phyloP scores from a whole-genome alignment of 768 basidiomycete genomes.

The Russula earlei region DNA sequence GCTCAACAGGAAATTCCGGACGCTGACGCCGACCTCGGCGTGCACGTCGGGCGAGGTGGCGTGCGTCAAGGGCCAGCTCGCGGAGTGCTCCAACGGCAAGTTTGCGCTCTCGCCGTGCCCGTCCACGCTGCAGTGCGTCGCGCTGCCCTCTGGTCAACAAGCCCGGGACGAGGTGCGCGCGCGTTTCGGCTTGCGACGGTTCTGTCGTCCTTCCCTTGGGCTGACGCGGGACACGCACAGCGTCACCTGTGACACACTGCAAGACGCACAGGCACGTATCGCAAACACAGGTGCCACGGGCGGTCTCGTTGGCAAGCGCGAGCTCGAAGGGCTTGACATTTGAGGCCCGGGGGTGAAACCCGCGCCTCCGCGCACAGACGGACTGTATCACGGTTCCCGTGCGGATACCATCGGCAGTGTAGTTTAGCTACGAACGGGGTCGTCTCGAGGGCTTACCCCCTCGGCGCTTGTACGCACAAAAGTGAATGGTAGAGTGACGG shows the following conservation, averaged over 20 bases:
- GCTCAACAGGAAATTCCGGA: slow-evolving; percentile 21
- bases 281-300: slow-evolving; percentile 22
- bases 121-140: slow-evolving; percentile 18
- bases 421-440: too few species aligned
- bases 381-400: too few species aligned
- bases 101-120: slow-evolving; percentile 18
- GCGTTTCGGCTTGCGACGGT: too few species aligned
- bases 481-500: too few species aligned
- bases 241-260: slow-evolving; percentile 23
- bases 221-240: slow-evolving; percentile 12
- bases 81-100: slow-evolving; percentile 20
- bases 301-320: slow-evolving; percentile 25
- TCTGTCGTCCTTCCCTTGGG: too few species aligned
- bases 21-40: slow-evolving; percentile 23
- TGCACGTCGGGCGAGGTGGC: slow-evolving; percentile 28
- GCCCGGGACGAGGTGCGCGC: slow-evolving; percentile 24
- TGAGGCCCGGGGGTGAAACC: too few species aligned
- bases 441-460: too few species aligned
- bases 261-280: slow-evolving; percentile 23
- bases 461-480: too few species aligned
- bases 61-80: slow-evolving; percentile 16
- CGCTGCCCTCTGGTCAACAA: slow-evolving; percentile 27
- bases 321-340: too few species aligned
- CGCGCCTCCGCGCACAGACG: too few species aligned
- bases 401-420: too few species aligned